phyloP scores from a whole-genome alignment of 1,284 basidiomycete species.

The Coniferiporia weirii region DNA sequence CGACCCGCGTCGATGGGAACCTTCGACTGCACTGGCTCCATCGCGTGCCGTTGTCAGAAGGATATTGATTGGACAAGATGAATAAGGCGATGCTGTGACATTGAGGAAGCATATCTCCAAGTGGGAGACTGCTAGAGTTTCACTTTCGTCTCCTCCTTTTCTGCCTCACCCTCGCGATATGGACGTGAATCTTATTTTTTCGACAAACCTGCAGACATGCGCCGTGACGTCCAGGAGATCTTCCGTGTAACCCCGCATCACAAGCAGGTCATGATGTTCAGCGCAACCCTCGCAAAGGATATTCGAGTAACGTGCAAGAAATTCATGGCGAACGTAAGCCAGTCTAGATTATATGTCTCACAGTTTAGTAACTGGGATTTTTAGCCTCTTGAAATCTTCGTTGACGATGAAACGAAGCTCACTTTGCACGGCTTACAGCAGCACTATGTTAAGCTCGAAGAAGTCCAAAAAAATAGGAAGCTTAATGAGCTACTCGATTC shows the following conservation, averaged over 20 bases:
- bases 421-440: conserved; percentile 98
- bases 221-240: conserved; percentile 99
- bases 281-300: conserved; percentile 96
- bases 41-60: not conserved
- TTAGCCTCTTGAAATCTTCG: conserved; percentile 98
- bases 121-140: not conserved
- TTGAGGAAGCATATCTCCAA: not conserved
- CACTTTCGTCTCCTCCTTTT: conserved; percentile 36
- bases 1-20: not conserved
- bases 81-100: not conserved
- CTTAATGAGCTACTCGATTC: conserved; percentile 95
- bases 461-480: conserved; percentile 95
- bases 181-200: conserved; percentile 59
- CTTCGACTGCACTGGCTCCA: not conserved
- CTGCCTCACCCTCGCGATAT: conserved; percentile 36
- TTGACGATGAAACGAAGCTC: conserved; percentile 98
- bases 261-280: conserved; percentile 99
- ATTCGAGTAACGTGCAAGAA: conserved; percentile 98
- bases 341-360: not conserved
- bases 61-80: conserved; percentile 2
- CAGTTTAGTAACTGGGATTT: conserved; percentile 11
- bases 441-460: conserved; percentile 96
- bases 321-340: conserved; percentile 96
- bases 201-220: conserved; percentile 90
- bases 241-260: conserved; percentile 99